Conservation (phyloP, 805 yeast genomes). For the Metschnikowia orientalis region DNA sequence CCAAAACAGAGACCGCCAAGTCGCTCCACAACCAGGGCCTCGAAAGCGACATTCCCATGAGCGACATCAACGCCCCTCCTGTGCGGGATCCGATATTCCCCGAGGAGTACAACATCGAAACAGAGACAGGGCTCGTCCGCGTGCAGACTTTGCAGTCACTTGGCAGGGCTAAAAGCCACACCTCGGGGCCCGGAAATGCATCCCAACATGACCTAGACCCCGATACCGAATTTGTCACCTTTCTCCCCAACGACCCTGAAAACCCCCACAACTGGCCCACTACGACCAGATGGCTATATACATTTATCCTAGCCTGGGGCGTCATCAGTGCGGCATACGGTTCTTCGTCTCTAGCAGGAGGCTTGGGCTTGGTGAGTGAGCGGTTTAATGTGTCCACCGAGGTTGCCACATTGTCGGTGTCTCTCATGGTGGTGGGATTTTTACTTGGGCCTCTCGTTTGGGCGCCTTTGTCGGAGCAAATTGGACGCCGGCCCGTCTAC, state of each 20-base stretch:
- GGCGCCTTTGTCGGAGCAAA: constrained; percentile 84
- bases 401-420: constrained; percentile 75
- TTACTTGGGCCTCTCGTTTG: constrained; percentile 82
- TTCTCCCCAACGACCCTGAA: constrained; percentile 72
- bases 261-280: constrained; percentile 86
- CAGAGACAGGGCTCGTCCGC: constrained; percentile 84
- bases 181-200: constrained; percentile 18
- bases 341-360: constrained; percentile 86
- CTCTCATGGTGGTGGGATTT: constrained; percentile 86
- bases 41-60: constrained; percentile 47
- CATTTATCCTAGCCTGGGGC: constrained; percentile 60
- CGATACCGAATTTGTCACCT: constrained; percentile 81
- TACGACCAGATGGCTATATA: constrained; percentile 56
- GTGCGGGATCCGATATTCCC: constrained; percentile 75
- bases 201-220: constrained; percentile 44
- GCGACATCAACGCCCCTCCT: constrained; percentile 45
- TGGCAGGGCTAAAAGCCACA: constrained; percentile 45
- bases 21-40: constrained; percentile 64
- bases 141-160: constrained; percentile 63
- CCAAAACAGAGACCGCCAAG: constrained; percentile 68
- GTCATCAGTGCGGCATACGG: constrained; percentile 93
- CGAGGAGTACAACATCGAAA: constrained; percentile 86
- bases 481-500: constrained; percentile 83
- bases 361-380: constrained; percentile 62
- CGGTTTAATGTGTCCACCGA: constrained; percentile 68